These are phyloP conservation scores for Aspergillus cavernicola DNA, from an alignment of 495 filamentous ascomycete species.

Conservation along the genomic window DNA sequence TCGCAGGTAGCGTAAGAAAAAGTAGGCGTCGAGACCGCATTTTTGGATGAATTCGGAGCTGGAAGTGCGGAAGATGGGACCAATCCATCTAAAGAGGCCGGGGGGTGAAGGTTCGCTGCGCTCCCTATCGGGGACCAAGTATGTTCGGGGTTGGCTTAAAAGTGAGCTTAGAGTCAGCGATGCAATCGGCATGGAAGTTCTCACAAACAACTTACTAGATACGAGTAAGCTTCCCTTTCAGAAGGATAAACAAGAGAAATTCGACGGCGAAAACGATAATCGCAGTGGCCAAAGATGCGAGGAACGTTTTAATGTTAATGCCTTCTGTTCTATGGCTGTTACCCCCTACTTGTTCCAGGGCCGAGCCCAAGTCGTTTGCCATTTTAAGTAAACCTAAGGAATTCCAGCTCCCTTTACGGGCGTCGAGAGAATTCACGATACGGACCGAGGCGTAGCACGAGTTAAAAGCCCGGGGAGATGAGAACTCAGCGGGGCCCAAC, in stretches of 20 bases:
- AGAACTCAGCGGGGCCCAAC: too few species aligned
- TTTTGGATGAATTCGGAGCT: slow-evolving; percentile 91
- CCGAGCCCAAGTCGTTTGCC: slow-evolving; percentile 31
- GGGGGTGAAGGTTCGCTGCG: slow-evolving; percentile 67
- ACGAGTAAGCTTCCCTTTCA: slow-evolving; percentile 72
- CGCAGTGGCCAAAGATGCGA: slow-evolving; percentile 71
- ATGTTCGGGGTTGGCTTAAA: slow-evolving; percentile 77
- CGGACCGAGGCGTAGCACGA: not conserved
- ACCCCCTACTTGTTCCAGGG: slow-evolving; percentile 37
- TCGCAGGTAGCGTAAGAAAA: slow-evolving; percentile 92
- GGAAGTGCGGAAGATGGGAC: slow-evolving; percentile 68
- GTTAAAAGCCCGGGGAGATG: too few species aligned
- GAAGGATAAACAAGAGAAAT: slow-evolving; percentile 68
- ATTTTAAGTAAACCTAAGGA: slow-evolving; percentile 15
- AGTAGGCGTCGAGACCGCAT: slow-evolving; percentile 95
- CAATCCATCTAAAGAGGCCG: slow-evolving; percentile 66
- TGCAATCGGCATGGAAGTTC: not conserved
- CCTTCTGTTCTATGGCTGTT: slow-evolving; percentile 45
- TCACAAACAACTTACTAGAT: slow-evolving; percentile 70
- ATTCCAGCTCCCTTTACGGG: not conserved
- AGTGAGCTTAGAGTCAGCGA: not conserved
- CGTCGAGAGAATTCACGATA: not conserved
- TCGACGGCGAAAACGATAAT: slow-evolving; percentile 75
- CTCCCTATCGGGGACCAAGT: slow-evolving; percentile 84
- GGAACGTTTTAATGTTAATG: slow-evolving; percentile 54